A percentile compares a stretch with the other conserved stretches of the same genome.
phyloP scores from a whole-genome alignment of 371 early-diverging fungal species.

The Sanchytrium tribonematis region DNA sequence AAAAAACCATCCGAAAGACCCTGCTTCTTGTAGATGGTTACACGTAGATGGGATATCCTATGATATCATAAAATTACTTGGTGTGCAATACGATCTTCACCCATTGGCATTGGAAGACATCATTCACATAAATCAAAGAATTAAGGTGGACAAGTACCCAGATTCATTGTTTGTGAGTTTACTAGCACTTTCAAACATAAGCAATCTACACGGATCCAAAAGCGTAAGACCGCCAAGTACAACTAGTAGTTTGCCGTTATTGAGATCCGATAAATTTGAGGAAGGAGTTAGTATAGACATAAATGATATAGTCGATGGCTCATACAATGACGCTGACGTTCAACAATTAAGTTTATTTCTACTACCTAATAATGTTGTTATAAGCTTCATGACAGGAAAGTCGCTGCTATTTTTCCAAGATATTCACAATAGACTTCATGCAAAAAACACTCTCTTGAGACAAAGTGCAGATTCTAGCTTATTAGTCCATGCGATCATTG shows the following conservation, averaged over 20 bases:
- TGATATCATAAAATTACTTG: slow-evolving; percentile 16
- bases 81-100: slow-evolving; percentile 14
- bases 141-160: background rate
- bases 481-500: background rate
- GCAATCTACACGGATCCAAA: too few relatives aligned
- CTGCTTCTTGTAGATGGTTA: slow-evolving; percentile 16
- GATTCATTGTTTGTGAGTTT: background rate
- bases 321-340: background rate
- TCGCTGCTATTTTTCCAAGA: background rate
- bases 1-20: background rate
- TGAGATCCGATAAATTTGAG: background rate
- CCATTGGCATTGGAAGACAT: slow-evolving; percentile 19
- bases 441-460: background rate
- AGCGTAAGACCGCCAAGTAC: background rate
- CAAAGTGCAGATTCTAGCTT: background rate
- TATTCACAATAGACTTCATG: background rate
- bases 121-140: slow-evolving; percentile 1
- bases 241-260: background rate
- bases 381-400: background rate
- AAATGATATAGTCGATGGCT: background rate
- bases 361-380: background rate
- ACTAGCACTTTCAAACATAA: background rate
- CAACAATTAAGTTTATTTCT: background rate
- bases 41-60: slow-evolving; percentile 19
- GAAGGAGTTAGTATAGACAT: background rate